These are phyloP conservation scores for Xylaria sp. DNA, from an alignment of 2,329 filamentous ascomycete species.

Conservation along the genomic window DNA sequence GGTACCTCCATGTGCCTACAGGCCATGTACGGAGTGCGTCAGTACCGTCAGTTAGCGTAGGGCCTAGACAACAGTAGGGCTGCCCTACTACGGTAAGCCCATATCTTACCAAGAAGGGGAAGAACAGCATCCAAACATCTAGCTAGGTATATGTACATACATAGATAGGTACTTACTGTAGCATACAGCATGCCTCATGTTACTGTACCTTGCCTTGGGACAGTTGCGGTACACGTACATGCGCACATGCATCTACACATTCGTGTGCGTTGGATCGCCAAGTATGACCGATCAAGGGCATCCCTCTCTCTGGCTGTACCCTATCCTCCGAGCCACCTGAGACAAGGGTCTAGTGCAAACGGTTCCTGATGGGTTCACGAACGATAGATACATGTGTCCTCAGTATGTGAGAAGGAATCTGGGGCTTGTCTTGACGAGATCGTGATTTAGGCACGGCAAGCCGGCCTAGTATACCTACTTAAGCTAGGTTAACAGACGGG, in stretches of 20 bases:
- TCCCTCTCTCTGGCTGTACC: conserved; percentile 21
- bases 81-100: neutral
- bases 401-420: conserved; percentile 13
- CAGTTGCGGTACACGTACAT: conserved; percentile 23
- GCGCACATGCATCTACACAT: conserved; percentile 14
- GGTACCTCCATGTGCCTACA: neutral
- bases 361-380: conserved; percentile 24
- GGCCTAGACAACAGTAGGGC: conserved; percentile 24
- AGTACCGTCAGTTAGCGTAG: neutral
- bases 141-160: too few relatives aligned
- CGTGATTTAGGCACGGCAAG: conserved; percentile 24
- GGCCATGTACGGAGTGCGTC: neutral
- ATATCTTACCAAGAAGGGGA: too few relatives aligned
- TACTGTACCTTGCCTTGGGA: conserved; percentile 17
- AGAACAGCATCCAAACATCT: too few relatives aligned
- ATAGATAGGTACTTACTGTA: too few relatives aligned
- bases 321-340: conserved; percentile 26
- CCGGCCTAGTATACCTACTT: conserved; percentile 7
- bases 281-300: conserved; percentile 19
- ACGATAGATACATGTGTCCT: conserved; percentile 19
- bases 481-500: too few relatives aligned
- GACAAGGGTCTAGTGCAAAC: conserved; percentile 25
- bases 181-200: too few relatives aligned
- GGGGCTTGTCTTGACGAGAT: conserved; percentile 21
- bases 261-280: conserved; percentile 25